Base-by-base conservation (phyloP, 495 filamentous ascomycete genomes). In the Podospora sp. region DNA sequence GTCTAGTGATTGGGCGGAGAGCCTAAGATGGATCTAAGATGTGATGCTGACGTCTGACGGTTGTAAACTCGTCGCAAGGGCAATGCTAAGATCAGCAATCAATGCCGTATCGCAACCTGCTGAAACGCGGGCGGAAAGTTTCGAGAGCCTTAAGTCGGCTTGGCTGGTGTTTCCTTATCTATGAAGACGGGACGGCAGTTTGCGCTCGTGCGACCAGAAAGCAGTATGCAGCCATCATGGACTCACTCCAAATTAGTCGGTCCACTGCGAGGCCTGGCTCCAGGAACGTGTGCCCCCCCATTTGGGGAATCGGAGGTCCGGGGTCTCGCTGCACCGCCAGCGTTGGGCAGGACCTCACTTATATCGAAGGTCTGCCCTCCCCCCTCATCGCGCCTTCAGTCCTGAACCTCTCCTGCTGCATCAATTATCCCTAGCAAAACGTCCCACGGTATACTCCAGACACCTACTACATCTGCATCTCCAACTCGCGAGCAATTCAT, bases 161-260 rank as follows among this genome's bases (percentile, higher is more conserved):
- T 14, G 40, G 40, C 16, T 46, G 40, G 12, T 12, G 11, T 46
- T 2, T 12, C n/a, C 40, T 14, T 12, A 46, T 12, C 9, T 46
- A 6, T 14, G 40, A 18, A 46, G 40, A 14, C 40, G 40, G 40
- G 14, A 46, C 40, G 40, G 40, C 40, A 46, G 9, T 46, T 46
- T 18, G 14, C 40, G 9, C 14, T 46, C 11, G 40, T 46, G 40
- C 40, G 16, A 46, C 40, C 40, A 46, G 2, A 14, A 12, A 46
- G 11, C 40, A 18, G 40, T 11, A 46, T 46, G 40, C 40, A 46
- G 40, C 40, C 40, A 46, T 46, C 40, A 46, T 46, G 40, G 40
- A 46, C 12, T 58, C 52, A 58, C 59, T 12, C 63, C 58, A 65
- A 66, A 27, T 69, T 65, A 69, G 46, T 36, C 35, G 67, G 67